phyloP scores from a whole-genome alignment of 2,329 filamentous ascomycete species.

The Aspergillus novoparasiticus region DNA sequence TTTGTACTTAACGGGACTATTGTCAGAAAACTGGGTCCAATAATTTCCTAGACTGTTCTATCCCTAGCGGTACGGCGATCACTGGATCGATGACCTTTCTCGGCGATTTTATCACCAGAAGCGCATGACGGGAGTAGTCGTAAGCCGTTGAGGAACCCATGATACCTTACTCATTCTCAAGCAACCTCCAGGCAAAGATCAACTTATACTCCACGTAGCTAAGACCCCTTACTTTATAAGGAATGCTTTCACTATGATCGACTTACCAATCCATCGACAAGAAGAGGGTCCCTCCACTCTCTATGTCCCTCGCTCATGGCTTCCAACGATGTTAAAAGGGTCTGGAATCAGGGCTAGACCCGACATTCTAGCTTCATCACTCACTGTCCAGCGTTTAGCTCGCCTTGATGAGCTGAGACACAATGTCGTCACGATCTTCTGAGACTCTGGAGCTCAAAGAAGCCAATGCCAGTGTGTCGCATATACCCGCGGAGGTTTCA shows the following conservation, averaged over 20 bases:
- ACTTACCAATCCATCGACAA: neutral
- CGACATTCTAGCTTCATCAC: neutral
- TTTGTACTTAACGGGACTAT: too few relatives aligned
- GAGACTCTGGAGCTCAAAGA: neutral
- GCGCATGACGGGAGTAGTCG: neutral
- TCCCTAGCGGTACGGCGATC: neutral
- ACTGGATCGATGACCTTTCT: neutral
- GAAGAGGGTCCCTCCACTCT: neutral
- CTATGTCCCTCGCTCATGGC: neutral
- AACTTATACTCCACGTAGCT: neutral
- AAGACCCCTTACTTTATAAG: neutral
- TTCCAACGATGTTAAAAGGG: neutral
- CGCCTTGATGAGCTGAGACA: neutral
- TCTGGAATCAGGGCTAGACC: neutral
- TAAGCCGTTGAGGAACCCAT: neutral
- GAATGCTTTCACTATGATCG: neutral
- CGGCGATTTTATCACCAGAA: neutral
- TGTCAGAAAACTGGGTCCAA: neutral
- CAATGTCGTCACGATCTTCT: neutral
- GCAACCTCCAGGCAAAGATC: neutral
- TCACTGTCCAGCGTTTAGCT: too few relatives aligned
- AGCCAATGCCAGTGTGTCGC: neutral
- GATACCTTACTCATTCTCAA: slow-evolving; percentile 2
- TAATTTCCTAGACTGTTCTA: neutral
- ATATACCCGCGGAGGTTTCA: neutral